Evolutionary conservation across 148 eudicot genomes (phyloP).

Genomic region (Rhododendron mucronatum): DNA sequence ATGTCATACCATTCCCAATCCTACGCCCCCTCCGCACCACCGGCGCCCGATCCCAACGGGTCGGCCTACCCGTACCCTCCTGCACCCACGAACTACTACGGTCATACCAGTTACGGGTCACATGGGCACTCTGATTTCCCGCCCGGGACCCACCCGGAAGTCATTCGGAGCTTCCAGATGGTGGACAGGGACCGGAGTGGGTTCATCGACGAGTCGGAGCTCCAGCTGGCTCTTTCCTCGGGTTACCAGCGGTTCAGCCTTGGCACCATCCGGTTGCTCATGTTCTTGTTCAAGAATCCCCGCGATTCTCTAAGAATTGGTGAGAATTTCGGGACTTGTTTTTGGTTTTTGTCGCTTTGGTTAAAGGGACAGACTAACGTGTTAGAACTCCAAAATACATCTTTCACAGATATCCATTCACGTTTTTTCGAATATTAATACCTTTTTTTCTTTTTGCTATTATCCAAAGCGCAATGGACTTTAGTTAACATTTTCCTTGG

Average conservation of each 20-base stretch:
- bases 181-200: constrained; percentile 72
- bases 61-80: constrained; percentile 9
- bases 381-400: too few relatives aligned
- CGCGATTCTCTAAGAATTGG: constrained; percentile 41
- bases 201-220: constrained; percentile 56
- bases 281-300: constrained; percentile 54
- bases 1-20: constrained; percentile 8
- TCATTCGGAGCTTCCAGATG: constrained; percentile 68
- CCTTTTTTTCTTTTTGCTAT: background rate
- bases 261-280: constrained; percentile 59
- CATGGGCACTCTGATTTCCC: constrained; percentile 41
- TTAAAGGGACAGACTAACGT: too few relatives aligned
- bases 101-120: constrained; percentile 13
- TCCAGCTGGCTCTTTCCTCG: constrained; percentile 47
- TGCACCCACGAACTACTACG: background rate
- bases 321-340: constrained; percentile 4
- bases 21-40: constrained; percentile 52
- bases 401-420: too few relatives aligned
- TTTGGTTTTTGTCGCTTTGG: too few relatives aligned
- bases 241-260: constrained; percentile 51
- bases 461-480: too few relatives aligned
- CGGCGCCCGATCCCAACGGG: constrained; percentile 29
- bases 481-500: background rate
- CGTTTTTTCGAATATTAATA: too few relatives aligned
- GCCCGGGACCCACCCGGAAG: constrained; percentile 66